Base-by-base conservation (phyloP, 192 early-diverging fungal species). In the Entomortierella chlamydospora region DNA sequence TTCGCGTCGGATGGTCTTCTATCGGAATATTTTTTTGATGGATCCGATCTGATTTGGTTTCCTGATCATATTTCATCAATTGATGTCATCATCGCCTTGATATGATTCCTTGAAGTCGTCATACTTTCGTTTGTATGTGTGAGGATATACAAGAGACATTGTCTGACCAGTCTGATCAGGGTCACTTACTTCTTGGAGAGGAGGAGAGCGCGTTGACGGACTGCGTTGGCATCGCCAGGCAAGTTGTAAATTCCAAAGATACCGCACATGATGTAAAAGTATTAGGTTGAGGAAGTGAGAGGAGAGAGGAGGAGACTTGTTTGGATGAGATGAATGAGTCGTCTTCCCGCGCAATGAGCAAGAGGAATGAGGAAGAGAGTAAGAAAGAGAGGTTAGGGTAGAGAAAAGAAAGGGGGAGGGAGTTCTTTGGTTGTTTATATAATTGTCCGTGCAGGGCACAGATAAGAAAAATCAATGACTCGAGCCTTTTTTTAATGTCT, bases 241-340 rank as follows among this genome's bases (percentile, higher is more conserved):
- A 94, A 94, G 87, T 94, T 94, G 83, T 92, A 96, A 25, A 94
- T 93, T 33, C 92, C 95, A 90, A 99, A 98, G 81, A 99, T 98
- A 62, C 97, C 97, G 81, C 97, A 99, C 97, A 99, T 99, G 29
- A 39, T 86, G 8, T 25, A 39, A 33, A n/a, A 15, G 30, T 9
- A 30, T 8, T 28, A 34, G 39, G 39, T 50, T 53, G 45, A 47
- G 15, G 12, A 20, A 47, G 15, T 47, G 15, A 47, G 15, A 22
- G 17, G 17, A 31, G 37, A n/a, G 26, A 18, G 25, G 49, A 4
- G 37, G 37, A 20, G 22, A 34, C 31, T 34, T 20, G n/a, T n/a
- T n/a, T n/a, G n/a, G n/a, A n/a, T n/a, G n/a, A n/a, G n/a, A n/a
- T 7, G 56, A 29, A 31, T 47, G 41, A 47, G 26, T 2, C n/a